phyloP scores from a whole-genome alignment of 2,329 filamentous ascomycete genomes.

The Diaporthe capsici region DNA sequence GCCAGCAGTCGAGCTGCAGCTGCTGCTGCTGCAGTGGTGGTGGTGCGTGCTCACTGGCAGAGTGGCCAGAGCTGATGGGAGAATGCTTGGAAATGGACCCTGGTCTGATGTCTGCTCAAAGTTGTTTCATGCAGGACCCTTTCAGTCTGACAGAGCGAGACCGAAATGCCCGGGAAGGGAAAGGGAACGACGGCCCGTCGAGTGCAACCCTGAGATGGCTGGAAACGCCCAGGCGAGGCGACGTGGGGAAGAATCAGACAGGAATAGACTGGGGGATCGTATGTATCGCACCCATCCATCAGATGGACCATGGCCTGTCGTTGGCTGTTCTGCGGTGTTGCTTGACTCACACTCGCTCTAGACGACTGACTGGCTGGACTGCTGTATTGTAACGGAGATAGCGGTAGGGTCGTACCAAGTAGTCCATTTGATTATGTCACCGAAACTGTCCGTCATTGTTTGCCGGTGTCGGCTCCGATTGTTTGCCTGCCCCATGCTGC shows the following conservation, averaged over 20 bases:
- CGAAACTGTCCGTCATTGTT: neutral
- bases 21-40: neutral
- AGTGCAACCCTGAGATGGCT: constrained; percentile 25
- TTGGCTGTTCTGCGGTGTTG: neutral
- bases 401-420: neutral
- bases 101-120: constrained; percentile 16
- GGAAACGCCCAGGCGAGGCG: constrained; percentile 9
- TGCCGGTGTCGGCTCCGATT: constrained; percentile 15
- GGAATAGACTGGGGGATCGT: constrained; percentile 5
- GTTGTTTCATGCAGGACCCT: constrained; percentile 27
- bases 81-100: neutral
- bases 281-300: constrained; percentile 15
- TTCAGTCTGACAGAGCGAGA: constrained; percentile 23
- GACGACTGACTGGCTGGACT: neutral
- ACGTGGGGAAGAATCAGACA: constrained; percentile 13
- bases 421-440: constrained; percentile 18
- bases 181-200: constrained; percentile 26
- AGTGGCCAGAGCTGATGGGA: constrained; percentile 2
- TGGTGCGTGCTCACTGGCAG: constrained; percentile 1
- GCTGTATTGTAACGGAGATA: neutral
- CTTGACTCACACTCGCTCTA: constrained; percentile 4
- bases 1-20: neutral
- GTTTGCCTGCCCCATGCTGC: constrained; percentile 5
- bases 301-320: constrained; percentile 1
- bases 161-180: constrained; percentile 21